These are phyloP conservation scores for Boletus rex-veris DNA, from an alignment of 768 basidiomycete species.

Conservation along the genomic window DNA sequence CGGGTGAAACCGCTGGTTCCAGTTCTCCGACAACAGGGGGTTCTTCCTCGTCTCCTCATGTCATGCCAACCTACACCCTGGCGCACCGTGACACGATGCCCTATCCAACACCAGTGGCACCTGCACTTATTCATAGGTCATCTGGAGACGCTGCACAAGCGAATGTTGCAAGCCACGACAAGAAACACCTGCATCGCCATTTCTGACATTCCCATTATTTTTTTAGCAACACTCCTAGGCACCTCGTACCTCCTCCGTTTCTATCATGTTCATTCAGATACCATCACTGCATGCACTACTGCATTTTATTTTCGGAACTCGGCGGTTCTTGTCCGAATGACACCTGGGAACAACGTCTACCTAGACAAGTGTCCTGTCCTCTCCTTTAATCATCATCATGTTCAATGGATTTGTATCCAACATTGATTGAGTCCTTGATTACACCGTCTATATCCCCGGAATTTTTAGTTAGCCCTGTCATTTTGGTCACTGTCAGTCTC, in stretches of 20 bases:
- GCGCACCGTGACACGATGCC: conserved; percentile 34
- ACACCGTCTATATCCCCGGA: conserved; percentile 11
- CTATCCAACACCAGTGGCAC: conserved; percentile 16
- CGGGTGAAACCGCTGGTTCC: conserved; percentile 37
- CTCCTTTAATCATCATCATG: conserved; percentile 29
- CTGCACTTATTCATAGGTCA: conserved; percentile 6
- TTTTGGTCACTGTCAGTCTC: not conserved
- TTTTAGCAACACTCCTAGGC: not conserved
- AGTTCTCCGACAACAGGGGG: conserved; percentile 12
- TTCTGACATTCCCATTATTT: conserved; percentile 9
- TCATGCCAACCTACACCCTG: conserved; percentile 62
- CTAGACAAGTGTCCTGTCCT: conserved; percentile 25
- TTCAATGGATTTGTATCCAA: conserved; percentile 25
- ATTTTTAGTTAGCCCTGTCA: conserved; percentile 7
- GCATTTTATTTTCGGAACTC: conserved; percentile 1
- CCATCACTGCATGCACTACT: conserved; percentile 3
- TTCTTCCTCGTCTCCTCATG: conserved; percentile 36
- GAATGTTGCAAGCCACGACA: conserved; percentile 5
- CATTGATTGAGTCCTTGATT: conserved; percentile 13
- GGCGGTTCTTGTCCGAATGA: not conserved
- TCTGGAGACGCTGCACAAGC: conserved; percentile 1
- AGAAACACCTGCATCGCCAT: conserved; percentile 7
- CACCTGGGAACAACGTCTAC: conserved; percentile 22
- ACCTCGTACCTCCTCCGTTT: not conserved
- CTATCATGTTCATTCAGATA: conserved; percentile 1